Evolutionary conservation across 2,329 filamentous ascomycete species (phyloP).

Genomic region (Penicillium thymicola): DNA sequence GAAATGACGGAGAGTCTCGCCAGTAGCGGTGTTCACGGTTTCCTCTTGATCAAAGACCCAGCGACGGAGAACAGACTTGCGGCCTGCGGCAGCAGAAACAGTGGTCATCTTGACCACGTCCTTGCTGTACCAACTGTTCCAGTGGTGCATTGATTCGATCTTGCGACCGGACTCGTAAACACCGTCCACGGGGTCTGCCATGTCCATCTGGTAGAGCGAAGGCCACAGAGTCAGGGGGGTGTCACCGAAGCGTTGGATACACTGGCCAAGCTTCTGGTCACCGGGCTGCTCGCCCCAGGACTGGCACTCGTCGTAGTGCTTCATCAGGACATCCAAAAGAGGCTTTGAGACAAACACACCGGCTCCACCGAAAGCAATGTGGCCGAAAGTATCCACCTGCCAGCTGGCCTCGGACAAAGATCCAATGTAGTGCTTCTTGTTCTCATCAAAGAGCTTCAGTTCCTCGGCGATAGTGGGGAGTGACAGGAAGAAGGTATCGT

Average conservation of each 20-base stretch:
- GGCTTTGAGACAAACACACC: conserved; percentile 45
- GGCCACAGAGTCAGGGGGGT: conserved; percentile 42
- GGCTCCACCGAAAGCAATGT: conserved; percentile 45
- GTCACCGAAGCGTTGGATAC: conserved; percentile 41
- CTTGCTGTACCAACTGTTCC: conserved; percentile 45
- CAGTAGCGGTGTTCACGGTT: conserved; percentile 34
- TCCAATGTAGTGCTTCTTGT: conserved; percentile 44
- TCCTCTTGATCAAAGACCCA: conserved; percentile 45
- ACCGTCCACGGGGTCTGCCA: conserved; percentile 42
- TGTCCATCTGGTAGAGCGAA: conserved; percentile 45
- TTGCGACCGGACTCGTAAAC: conserved; percentile 44
- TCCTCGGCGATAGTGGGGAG: conserved; percentile 39
- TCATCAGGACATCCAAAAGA: conserved; percentile 37
- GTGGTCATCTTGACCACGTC: conserved; percentile 46
- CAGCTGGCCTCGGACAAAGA: conserved; percentile 43
- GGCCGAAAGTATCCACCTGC: conserved; percentile 44
- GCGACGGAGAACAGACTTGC: conserved; percentile 42
- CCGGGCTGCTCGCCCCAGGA: conserved; percentile 43
- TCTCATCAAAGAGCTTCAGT: conserved; percentile 39
- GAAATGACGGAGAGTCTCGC: conserved; percentile 37
- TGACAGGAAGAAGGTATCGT: conserved; percentile 45
- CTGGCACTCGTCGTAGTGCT: conserved; percentile 43
- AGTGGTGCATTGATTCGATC: conserved; percentile 46
- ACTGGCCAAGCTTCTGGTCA: conserved; percentile 45
- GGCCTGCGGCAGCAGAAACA: conserved; percentile 40